Conservation (phyloP, 1,139 yeast species). For the Geotrichum restrictum region DNA sequence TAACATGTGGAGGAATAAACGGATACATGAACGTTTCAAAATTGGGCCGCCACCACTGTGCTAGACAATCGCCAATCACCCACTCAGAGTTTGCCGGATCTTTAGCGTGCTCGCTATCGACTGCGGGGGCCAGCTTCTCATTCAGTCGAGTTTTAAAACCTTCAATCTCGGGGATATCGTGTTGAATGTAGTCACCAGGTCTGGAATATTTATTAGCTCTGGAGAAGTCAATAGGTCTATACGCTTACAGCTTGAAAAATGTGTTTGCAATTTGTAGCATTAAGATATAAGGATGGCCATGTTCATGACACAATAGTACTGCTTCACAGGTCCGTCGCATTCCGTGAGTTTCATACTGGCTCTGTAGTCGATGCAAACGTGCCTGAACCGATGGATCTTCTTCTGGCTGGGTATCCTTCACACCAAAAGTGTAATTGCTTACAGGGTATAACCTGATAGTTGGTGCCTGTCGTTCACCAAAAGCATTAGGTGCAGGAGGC, state of each 20-base stretch:
- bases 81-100: constrained; percentile 29
- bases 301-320: constrained; percentile 38
- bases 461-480: constrained; percentile 27
- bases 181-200: constrained; percentile 39
- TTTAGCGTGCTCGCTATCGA: constrained; percentile 21
- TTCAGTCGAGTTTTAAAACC: constrained; percentile 34
- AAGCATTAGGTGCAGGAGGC: constrained; percentile 27
- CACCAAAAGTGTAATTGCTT: constrained; percentile 36
- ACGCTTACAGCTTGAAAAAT: constrained; percentile 32
- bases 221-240: background rate
- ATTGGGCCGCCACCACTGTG: constrained; percentile 43
- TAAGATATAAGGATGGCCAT: constrained; percentile 39
- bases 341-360: constrained; percentile 37
- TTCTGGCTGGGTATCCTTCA: constrained; percentile 37
- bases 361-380: constrained; percentile 33
- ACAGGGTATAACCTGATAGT: constrained; percentile 37
- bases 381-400: constrained; percentile 36
- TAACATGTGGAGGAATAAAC: constrained; percentile 39
- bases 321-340: constrained; percentile 40
- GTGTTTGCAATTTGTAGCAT: constrained; percentile 36
- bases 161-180: constrained; percentile 35
- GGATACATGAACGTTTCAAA: constrained; percentile 39
- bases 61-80: constrained; percentile 38
- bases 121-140: constrained; percentile 31
- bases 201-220: constrained; percentile 16